phyloP scores from a whole-genome alignment of 352 stramenopile species.

The Phytophthora cryptogea region DNA sequence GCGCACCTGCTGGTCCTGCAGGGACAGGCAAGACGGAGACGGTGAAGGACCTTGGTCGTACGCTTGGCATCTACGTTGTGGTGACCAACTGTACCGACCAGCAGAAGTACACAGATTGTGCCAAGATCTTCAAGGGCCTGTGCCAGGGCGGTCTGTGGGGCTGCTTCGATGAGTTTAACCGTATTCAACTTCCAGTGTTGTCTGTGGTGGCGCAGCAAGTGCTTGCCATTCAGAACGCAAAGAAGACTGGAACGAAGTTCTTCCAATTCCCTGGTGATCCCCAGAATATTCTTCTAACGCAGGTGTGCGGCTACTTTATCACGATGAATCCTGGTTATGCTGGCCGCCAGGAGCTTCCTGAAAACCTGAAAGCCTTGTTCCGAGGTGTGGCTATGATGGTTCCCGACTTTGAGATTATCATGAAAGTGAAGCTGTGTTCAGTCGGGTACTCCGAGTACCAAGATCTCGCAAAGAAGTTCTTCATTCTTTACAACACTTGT shows the following conservation, averaged over 20 bases:
- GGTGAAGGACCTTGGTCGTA: slow-evolving; percentile 96
- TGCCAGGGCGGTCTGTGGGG: slow-evolving; percentile 97
- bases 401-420: slow-evolving; percentile 93
- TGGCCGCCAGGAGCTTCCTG: slow-evolving; percentile 96
- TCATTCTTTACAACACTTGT: slow-evolving; percentile 91
- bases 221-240: slow-evolving; percentile 97
- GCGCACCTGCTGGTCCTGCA: slow-evolving; percentile 93
- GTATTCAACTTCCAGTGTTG: slow-evolving; percentile 95
- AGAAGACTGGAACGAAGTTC: slow-evolving; percentile 94
- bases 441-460: slow-evolving; percentile 95
- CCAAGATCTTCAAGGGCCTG: slow-evolving; percentile 98
- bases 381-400: slow-evolving; percentile 93
- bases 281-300: slow-evolving; percentile 96
- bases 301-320: slow-evolving; percentile 98
- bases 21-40: slow-evolving; percentile 98
- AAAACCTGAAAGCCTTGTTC: slow-evolving; percentile 98
- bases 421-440: slow-evolving; percentile 96
- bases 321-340: slow-evolving; percentile 99
- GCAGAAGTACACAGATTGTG: slow-evolving; percentile 97
- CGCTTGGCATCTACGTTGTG: slow-evolving; percentile 96
- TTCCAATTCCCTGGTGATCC: slow-evolving; percentile 98
- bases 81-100: slow-evolving; percentile 98
- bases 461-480: slow-evolving; percentile 93
- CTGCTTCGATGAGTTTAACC: slow-evolving; percentile 99
- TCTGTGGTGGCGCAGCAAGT: slow-evolving; percentile 98